Evolutionary conservation across 768 basidiomycete genomes (phyloP), one percentile per base, ranked within the genome.

Genomic region (Trametes gibbosa): DNA sequence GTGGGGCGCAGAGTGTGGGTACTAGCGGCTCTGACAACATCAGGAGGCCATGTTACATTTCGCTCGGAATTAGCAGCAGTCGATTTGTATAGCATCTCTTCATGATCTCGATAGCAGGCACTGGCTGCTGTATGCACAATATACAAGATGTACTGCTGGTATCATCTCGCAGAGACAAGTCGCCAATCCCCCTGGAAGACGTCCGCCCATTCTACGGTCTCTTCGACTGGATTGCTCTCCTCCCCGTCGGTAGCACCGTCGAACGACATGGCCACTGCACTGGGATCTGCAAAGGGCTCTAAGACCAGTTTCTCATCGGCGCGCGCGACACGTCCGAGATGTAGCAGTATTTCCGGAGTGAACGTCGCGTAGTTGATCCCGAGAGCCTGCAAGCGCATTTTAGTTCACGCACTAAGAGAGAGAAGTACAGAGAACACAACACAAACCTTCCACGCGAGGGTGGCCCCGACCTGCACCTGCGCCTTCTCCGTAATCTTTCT

Each of bases 331-430:
- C 69, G 70, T 0, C 74, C 84, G 2, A 84, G 60, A n/a, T 72
- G 75, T 19, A 86, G 66, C 56, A 87, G 64, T 13, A 79, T 68
- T 61, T 87, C 88, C 0, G 88, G 88, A 5, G 84, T 80, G 51
- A 78, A 79, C 3, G 86, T 87, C 5, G 65, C 66, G 0, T 82
- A 82, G 63, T 87, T 81, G 50, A 90, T 78, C 0, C 76, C 83
- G 2, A 90, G 77, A 5, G 70, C 79, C 87, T 89, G 39, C 14
- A 41, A 12, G 24, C 32, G 53, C 47, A 46, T 29, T 10, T 42
- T n/a, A 50, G 50, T 21, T 23, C 23, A 19, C 16, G 37, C 32
- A 16, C 27, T 25, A 19, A 53, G 13, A n/a, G 46, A 34, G 19
- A 32, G 19, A 10, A 34, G 25, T n/a, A n/a, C n/a, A n/a, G n/a